Percentiles rank a stretch among this genome's conserved stretches.
These are phyloP conservation scores for Cytospora mali DNA, from an alignment of 2,329 filamentous ascomycete species.

Conservation along the genomic window DNA sequence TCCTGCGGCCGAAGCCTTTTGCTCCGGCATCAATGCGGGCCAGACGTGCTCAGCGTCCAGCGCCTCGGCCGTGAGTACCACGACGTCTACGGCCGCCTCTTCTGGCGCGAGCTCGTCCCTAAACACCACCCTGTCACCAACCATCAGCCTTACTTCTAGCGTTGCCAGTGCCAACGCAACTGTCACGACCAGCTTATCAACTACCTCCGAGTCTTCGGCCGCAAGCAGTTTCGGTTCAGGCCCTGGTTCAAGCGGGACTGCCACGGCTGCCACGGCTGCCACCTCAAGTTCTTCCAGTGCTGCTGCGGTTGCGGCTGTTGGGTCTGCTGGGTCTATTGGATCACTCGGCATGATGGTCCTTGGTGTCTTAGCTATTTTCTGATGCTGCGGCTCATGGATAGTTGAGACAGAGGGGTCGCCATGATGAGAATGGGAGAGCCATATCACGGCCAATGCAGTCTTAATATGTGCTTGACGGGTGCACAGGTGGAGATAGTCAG, in stretches of 20 bases:
- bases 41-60: slow-evolving; percentile 17
- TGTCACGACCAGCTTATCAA: background rate
- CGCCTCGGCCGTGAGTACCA: background rate
- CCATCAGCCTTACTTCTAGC: background rate
- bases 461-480: background rate
- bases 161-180: background rate
- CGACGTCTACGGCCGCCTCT: background rate
- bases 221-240: background rate
- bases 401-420: background rate
- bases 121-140: background rate
- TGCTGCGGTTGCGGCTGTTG: slow-evolving; percentile 4
- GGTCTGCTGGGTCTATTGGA: slow-evolving; percentile 6
- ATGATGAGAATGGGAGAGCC: background rate
- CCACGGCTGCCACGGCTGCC: slow-evolving; percentile 8
- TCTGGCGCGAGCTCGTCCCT: background rate
- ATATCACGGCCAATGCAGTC: background rate
- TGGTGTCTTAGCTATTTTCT: slow-evolving; percentile 12
- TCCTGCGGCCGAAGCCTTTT: slow-evolving; percentile 14
- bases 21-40: slow-evolving; percentile 20
- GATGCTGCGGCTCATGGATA: background rate
- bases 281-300: slow-evolving; percentile 14
- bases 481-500: too few species aligned
- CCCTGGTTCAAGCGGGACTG: slow-evolving; percentile 7
- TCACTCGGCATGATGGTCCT: slow-evolving; percentile 15
- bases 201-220: background rate